Evolutionary conservation across 2,329 filamentous ascomycete genomes (phyloP), one percentile per base, ranked within the genome.

Genomic region (Chalaropsis ovoidea): DNA sequence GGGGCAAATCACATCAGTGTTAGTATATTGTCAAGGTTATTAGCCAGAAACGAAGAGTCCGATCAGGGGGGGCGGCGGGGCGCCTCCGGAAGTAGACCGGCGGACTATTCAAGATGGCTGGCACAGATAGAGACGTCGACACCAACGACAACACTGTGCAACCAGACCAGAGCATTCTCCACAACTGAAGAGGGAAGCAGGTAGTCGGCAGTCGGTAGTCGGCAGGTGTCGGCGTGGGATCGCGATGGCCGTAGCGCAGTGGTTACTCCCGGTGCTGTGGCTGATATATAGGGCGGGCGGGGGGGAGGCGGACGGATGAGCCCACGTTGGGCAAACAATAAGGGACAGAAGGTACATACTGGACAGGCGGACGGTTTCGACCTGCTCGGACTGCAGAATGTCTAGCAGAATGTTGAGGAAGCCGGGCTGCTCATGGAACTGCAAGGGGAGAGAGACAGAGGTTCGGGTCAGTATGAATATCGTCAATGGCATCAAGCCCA

Each of bases 361-460:
- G 68, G 93, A 93, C 67, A 96, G 82, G 73, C 92, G 88, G 71
- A 96, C 85, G 69, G 87, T 87, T 72, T 85, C 81, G 71, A 95
- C 89, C 77, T 92, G 88, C 77, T 99, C 94, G 68, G 84, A 83
- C 78, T 95, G 88, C 71, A 97, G 81, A 72, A 99, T 91, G 74
- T 95, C 90, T 72, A 96, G 81, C 69, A 97, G 85, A 71, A 90
- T 89, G 76, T 94, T 89, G 74, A 89, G 87, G 76, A 99, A 97
- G 70, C 92, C 92, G 68, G 88, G 81, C 76, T 92, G 87, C 71
- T 90, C 86, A 79, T 97, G 93, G 74, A 94, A 90, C 91, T 96
- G 74, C 47, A 68, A 66, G 35, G 43, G 31, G 11, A 47, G 49
- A 60, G 10, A n/a, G 41, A 35, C 43, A 31, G 11, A 22, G 41